A percentile compares a stretch with the other conserved stretches of the same genome.
Conservation (phyloP, 176 grass and related monocot species). For the Musa beccarii region DNA sequence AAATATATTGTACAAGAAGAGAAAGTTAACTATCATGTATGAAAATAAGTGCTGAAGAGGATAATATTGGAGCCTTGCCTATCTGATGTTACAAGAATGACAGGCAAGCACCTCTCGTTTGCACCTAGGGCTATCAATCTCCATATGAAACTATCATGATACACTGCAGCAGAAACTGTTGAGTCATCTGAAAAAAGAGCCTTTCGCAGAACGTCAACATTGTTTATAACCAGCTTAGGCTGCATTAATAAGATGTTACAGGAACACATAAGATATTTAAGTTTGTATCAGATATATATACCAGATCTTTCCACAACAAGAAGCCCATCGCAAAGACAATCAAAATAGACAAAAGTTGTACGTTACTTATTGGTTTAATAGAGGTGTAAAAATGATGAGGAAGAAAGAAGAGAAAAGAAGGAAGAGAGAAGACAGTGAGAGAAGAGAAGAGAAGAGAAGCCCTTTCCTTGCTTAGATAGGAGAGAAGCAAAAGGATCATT, state of each 20-base stretch:
- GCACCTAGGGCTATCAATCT: slow-evolving; percentile 71
- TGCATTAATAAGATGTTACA: slow-evolving; percentile 21
- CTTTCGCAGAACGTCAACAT: slow-evolving; percentile 72
- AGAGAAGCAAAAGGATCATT: too few species aligned
- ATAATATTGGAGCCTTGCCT: slow-evolving; percentile 29
- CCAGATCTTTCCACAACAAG: not conserved
- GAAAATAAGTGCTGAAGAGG: not conserved
- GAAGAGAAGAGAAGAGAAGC: too few species aligned
- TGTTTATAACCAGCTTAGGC: slow-evolving; percentile 93
- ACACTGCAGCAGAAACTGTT: slow-evolving; percentile 52
- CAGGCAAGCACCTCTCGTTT: slow-evolving; percentile 74
- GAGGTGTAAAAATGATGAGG: not conserved
- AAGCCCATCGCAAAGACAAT: not conserved
- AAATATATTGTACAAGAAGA: not conserved
- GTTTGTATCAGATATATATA: not conserved
- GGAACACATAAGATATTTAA: too few species aligned
- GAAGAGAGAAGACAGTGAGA: too few species aligned
- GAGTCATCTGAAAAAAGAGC: slow-evolving; percentile 44
- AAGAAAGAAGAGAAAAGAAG: not conserved
- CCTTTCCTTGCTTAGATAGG: too few species aligned
- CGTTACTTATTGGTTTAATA: not conserved
- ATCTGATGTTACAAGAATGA: slow-evolving; percentile 80
- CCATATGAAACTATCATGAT: slow-evolving; percentile 93
- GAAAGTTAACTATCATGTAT: not conserved
- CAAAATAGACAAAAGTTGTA: not conserved